Percentiles rank a stretch among this genome's conserved stretches.
These are phyloP conservation scores for Suillus subalutaceus DNA, from an alignment of 768 basidiomycete species.

Conservation along the genomic window DNA sequence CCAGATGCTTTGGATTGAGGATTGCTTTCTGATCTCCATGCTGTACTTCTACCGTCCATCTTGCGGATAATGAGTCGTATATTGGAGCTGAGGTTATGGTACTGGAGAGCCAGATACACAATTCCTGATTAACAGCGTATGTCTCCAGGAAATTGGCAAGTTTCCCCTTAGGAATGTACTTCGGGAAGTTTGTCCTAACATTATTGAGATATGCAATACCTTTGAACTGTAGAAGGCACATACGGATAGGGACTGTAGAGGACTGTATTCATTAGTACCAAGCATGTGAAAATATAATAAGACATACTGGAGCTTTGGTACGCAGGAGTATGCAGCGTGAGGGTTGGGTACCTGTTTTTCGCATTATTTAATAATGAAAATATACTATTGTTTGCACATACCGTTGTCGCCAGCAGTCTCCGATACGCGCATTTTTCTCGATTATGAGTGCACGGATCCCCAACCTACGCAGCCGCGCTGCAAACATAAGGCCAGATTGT, in stretches of 20 bases:
- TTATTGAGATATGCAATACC: not conserved
- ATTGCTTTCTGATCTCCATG: not conserved
- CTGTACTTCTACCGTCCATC: not conserved
- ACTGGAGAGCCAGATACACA: conserved; percentile 58
- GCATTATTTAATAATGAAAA: conserved; percentile 35
- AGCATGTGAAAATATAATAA: not conserved
- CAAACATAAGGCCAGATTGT: conserved; percentile 61
- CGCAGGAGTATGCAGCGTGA: conserved; percentile 46
- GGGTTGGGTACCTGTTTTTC: conserved; percentile 5
- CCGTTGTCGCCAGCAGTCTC: conserved; percentile 55
- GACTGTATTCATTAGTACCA: conserved; percentile 28
- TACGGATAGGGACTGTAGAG: conserved; percentile 51
- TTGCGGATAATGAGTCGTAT: not conserved
- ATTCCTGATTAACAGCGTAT: conserved; percentile 55
- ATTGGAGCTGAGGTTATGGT: conserved; percentile 32
- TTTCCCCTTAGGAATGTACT: conserved; percentile 25
- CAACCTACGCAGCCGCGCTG: conserved; percentile 59
- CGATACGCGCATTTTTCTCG: conserved; percentile 49
- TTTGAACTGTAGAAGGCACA: conserved; percentile 45
- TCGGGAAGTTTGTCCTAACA: not conserved
- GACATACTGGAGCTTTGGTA: conserved; percentile 50
- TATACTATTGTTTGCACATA: conserved; percentile 53
- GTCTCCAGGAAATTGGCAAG: conserved; percentile 61
- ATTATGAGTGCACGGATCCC: conserved; percentile 54
- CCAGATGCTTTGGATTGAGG: not conserved